A percentile compares a stretch with the other conserved stretches of the same genome.
Evolutionary conservation across 2,329 filamentous ascomycete species (phyloP).

Genomic region (Lomentospora prolificans): DNA sequence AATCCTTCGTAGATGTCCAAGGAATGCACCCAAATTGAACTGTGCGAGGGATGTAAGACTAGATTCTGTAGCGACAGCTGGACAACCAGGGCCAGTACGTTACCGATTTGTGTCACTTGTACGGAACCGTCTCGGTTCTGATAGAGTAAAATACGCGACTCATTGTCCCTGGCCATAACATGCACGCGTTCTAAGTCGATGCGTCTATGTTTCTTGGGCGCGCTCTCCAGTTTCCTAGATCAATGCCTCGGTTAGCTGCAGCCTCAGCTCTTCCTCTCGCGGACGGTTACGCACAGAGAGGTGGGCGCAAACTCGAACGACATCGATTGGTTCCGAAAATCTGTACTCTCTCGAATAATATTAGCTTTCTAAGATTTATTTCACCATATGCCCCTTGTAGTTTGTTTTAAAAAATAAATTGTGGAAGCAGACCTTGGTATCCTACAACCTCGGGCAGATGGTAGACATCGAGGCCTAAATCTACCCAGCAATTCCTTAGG

Average conservation of each 20-base stretch:
- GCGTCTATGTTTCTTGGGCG: background rate
- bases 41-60: conserved; percentile 6
- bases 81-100: background rate
- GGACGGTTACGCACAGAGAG: background rate
- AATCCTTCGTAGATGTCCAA: conserved; percentile 8
- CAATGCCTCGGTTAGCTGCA: no score
- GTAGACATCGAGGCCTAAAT: background rate
- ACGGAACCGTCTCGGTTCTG: conserved; percentile 6
- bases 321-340: background rate
- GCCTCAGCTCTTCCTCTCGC: no score
- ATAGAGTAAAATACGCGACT: conserved; percentile 8
- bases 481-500: background rate
- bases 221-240: background rate
- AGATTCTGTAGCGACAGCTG: background rate
- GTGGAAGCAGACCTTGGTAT: background rate
- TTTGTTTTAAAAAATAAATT: no score
- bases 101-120: conserved; percentile 9
- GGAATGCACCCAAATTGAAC: conserved; percentile 9
- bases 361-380: background rate
- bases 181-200: background rate
- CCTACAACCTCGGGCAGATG: background rate
- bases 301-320: background rate
- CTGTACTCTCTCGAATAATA: no score
- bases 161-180: background rate
- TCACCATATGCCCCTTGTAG: background rate